Percentiles rank a stretch among this genome's conserved stretches.
Evolutionary conservation across 306 rosid genomes (phyloP).

Genomic region (Prunus mume): DNA sequence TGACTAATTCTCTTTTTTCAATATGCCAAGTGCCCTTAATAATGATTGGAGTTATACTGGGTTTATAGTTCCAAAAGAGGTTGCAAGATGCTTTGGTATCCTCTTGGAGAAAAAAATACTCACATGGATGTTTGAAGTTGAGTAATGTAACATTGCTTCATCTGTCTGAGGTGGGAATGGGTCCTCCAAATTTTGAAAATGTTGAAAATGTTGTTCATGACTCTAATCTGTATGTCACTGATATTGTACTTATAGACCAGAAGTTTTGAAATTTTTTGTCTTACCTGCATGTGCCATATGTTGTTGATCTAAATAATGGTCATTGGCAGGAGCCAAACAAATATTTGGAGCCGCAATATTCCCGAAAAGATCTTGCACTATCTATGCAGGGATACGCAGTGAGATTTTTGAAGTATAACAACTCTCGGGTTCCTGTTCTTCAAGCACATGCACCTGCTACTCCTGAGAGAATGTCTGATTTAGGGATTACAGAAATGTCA

Average conservation of each 20-base stretch:
- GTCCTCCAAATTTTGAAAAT: slow-evolving; percentile 1
- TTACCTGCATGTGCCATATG: slow-evolving; percentile 7
- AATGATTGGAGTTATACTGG: not conserved
- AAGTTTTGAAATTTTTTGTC: slow-evolving; percentile 6
- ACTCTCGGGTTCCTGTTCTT: slow-evolving; percentile 42
- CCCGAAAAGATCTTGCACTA: slow-evolving; percentile 27
- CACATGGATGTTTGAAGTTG: not conserved
- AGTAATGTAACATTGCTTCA: slow-evolving; percentile 20
- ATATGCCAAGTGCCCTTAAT: not conserved
- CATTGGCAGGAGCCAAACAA: slow-evolving; percentile 61
- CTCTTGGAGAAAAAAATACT: not conserved
- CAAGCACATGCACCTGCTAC: slow-evolving; percentile 78
- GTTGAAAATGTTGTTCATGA: slow-evolving; percentile 16
- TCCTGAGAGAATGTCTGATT: slow-evolving; percentile 75
- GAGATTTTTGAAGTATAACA: slow-evolving; percentile 66
- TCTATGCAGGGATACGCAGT: slow-evolving; percentile 67
- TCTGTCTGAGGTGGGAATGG: not conserved
- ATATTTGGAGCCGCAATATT: slow-evolving; percentile 41
- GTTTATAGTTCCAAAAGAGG: not conserved
- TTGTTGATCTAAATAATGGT: slow-evolving; percentile 32
- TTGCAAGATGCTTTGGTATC: not conserved
- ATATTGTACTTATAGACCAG: slow-evolving; percentile 12
- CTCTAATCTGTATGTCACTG: not conserved
- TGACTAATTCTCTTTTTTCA: not conserved
- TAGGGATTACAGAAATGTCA: slow-evolving; percentile 60